Conservation (phyloP, 1,139 yeast species). For the Suhomyces yuchorum region DNA sequence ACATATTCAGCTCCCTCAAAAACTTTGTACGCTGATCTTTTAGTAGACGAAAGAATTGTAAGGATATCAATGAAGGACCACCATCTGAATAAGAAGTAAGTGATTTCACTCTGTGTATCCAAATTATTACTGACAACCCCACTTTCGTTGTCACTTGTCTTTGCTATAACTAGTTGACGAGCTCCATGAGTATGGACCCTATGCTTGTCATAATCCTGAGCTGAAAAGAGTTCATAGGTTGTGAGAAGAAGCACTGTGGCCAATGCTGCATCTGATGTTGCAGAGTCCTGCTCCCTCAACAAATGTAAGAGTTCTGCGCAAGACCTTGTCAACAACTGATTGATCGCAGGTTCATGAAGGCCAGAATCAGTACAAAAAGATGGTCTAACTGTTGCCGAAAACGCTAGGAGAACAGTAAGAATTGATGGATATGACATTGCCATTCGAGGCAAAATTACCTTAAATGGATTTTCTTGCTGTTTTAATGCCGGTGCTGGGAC, state of each 20-base stretch:
- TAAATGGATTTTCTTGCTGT: slow-evolving; percentile 69
- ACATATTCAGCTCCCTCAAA: background rate
- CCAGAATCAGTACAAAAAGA: slow-evolving; percentile 26
- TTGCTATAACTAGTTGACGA: slow-evolving; percentile 61
- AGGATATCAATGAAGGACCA: slow-evolving; percentile 71
- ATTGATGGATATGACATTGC: slow-evolving; percentile 65
- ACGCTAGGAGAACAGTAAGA: slow-evolving; percentile 64
- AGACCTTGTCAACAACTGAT: slow-evolving; percentile 56
- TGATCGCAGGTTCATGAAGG: slow-evolving; percentile 41
- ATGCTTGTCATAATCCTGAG: slow-evolving; percentile 54
- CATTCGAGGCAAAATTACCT: slow-evolving; percentile 64
- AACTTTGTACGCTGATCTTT: slow-evolving; percentile 10
- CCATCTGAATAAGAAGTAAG: slow-evolving; percentile 69
- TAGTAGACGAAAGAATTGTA: slow-evolving; percentile 55
- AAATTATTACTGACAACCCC: background rate
- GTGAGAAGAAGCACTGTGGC: slow-evolving; percentile 64
- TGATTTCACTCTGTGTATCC: slow-evolving; percentile 34
- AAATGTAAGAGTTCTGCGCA: slow-evolving; percentile 57
- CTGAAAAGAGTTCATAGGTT: slow-evolving; percentile 61
- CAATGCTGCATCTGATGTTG: slow-evolving; percentile 66
- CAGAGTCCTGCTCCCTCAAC: slow-evolving; percentile 52
- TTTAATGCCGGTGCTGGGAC: slow-evolving; percentile 68
- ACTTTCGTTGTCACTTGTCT: background rate
- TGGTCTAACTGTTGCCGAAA: slow-evolving; percentile 58
- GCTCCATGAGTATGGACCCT: slow-evolving; percentile 72